These are phyloP conservation scores for Irpex lacteus DNA, from an alignment of 1,284 basidiomycete genomes.

Conservation along the genomic window DNA sequence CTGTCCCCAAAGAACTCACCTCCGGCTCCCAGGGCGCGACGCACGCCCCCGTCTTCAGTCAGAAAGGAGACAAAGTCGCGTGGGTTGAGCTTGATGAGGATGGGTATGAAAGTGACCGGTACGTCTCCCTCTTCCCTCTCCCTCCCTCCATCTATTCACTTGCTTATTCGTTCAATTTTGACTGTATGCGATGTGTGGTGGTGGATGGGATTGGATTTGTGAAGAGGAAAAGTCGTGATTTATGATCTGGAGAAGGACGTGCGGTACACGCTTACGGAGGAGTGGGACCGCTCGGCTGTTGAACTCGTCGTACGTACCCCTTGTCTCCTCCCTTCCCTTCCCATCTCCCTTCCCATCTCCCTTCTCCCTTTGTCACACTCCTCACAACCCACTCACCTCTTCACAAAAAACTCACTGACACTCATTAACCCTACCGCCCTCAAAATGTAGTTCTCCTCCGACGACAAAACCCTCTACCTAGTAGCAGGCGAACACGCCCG, in stretches of 20 bases:
- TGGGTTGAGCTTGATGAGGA: constrained; percentile 87
- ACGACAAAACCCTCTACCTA: constrained; percentile 69
- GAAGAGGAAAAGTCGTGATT: constrained; percentile 72
- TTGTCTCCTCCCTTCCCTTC: not conserved
- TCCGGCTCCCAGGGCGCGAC: constrained; percentile 83
- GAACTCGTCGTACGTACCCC: constrained; percentile 46
- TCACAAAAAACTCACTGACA: not conserved
- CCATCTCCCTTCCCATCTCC: not conserved
- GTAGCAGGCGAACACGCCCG: constrained; percentile 75
- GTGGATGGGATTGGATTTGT: too few relatives aligned
- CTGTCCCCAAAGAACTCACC: constrained; percentile 64
- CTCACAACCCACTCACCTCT: too few relatives aligned
- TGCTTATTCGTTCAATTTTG: constrained; percentile 2
- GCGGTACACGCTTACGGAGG: constrained; percentile 68
- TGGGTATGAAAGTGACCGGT: constrained; percentile 85
- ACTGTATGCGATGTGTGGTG: too few relatives aligned
- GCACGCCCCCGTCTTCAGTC: constrained; percentile 65
- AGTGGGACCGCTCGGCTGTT: constrained; percentile 81
- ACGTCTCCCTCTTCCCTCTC: constrained; percentile 7
- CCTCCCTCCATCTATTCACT: not conserved
- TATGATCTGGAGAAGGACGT: constrained; percentile 70
- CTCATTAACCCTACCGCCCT: not conserved
- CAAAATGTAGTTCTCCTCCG: constrained; percentile 61
- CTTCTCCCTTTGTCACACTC: not conserved
- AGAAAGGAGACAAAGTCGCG: constrained; percentile 67